Percentiles rank a stretch among this genome's conserved stretches.
Evolutionary conservation across 1,284 basidiomycete genomes (phyloP).

Genomic region (Leccinum pachyderme): DNA sequence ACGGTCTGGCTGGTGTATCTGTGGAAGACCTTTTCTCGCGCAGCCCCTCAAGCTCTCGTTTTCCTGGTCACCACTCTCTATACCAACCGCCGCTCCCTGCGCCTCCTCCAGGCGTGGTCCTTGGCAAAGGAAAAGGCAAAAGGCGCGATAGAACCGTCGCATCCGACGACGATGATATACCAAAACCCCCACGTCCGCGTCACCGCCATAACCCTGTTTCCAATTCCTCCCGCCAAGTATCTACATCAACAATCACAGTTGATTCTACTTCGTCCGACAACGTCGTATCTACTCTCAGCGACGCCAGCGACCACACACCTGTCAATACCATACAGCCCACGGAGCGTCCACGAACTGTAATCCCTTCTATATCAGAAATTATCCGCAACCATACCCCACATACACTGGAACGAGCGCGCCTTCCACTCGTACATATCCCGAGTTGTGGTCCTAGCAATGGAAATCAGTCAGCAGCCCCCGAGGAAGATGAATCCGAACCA

Average conservation of each 20-base stretch:
- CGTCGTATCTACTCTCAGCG: slow-evolving; percentile 11
- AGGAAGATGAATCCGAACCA: slow-evolving; percentile 50
- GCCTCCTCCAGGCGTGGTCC: slow-evolving; percentile 74
- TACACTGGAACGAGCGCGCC: slow-evolving; percentile 45
- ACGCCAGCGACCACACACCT: slow-evolving; percentile 17
- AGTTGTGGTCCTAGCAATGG: slow-evolving; percentile 49
- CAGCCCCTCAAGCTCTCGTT: slow-evolving; percentile 46
- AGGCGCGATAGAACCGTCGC: slow-evolving; percentile 37
- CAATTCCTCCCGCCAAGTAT: slow-evolving; percentile 37
- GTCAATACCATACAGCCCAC: slow-evolving; percentile 19
- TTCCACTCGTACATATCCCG: slow-evolving; percentile 43
- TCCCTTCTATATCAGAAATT: slow-evolving; percentile 81
- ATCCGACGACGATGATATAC: slow-evolving; percentile 40
- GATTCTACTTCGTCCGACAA: slow-evolving; percentile 23
- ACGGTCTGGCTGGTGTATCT: slow-evolving; percentile 43
- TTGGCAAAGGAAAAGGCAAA: slow-evolving; percentile 59
- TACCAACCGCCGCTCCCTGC: slow-evolving; percentile 78
- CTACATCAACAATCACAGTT: slow-evolving; percentile 42
- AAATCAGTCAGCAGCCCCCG: slow-evolving; percentile 40
- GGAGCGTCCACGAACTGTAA: slow-evolving; percentile 39
- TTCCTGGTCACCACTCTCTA: slow-evolving; percentile 60
- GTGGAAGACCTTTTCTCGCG: slow-evolving; percentile 53
- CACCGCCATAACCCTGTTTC: slow-evolving; percentile 37
- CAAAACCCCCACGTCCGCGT: slow-evolving; percentile 35
- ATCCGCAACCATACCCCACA: slow-evolving; percentile 70